Evolutionary conservation across 306 rosid species (phyloP).

Genomic region (Glycine soja): DNA sequence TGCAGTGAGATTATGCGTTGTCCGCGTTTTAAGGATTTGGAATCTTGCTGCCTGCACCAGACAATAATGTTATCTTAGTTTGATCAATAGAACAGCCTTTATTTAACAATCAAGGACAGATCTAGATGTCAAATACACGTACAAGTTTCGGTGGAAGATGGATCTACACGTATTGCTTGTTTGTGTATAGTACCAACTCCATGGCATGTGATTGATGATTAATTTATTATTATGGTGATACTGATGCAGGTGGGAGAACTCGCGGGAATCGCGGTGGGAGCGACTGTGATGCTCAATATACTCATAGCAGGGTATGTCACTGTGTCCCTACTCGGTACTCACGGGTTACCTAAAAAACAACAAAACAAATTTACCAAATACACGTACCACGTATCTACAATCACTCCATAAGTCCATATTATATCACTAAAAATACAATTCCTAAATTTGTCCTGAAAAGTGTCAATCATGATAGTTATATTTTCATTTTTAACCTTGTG

Average conservation of each 20-base stretch:
- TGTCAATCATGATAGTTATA: no score
- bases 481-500: no score
- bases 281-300: conserved; percentile 86
- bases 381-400: background rate
- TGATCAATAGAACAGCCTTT: background rate
- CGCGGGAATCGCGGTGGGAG: conserved; percentile 93
- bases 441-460: no score
- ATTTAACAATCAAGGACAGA: background rate
- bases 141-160: no score
- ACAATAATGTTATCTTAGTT: background rate
- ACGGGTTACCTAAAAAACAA: background rate
- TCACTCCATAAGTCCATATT: no score
- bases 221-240: background rate
- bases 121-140: background rate
- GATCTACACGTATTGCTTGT: no score
- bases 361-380: background rate
- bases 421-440: no score
- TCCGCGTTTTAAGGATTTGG: background rate
- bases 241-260: conserved; percentile 76
- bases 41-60: conserved; percentile 15
- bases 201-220: background rate
- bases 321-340: background rate
- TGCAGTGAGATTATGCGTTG: background rate
- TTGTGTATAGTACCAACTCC: background rate
- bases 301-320: conserved; percentile 82